These are phyloP conservation scores for Austroboletus festivus DNA, from an alignment of 768 basidiomycete species.

Conservation along the genomic window DNA sequence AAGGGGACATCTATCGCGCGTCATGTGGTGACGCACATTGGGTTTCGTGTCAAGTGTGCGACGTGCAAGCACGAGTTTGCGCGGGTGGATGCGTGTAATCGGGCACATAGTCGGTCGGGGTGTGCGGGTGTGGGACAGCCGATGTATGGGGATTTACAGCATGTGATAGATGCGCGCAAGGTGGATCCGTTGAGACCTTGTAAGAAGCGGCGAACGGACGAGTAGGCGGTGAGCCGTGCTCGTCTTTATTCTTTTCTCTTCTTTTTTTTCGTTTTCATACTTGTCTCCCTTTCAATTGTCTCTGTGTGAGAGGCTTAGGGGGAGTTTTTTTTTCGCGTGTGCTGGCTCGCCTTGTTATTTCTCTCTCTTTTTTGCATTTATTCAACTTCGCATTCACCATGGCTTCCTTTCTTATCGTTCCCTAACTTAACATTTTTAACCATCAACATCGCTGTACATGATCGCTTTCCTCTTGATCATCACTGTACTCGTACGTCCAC, in stretches of 20 bases:
- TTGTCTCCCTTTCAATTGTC: no score
- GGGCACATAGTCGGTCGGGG: constrained; percentile 31
- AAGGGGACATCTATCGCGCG: constrained; percentile 34
- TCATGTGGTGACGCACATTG: constrained; percentile 32
- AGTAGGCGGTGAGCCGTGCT: constrained; percentile 5
- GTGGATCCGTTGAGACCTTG: constrained; percentile 18
- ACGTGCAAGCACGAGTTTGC: constrained; percentile 33
- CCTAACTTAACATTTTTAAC: no score
- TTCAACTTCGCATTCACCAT: no score
- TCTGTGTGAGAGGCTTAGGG: no score
- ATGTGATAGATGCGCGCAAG: constrained; percentile 28
- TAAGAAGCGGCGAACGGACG: constrained; percentile 33
- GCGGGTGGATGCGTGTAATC: constrained; percentile 33
- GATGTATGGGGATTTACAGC: constrained; percentile 30
- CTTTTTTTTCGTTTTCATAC: no score
- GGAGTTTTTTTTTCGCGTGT: no score
- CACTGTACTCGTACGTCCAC: no score
- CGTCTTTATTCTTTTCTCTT: not conserved
- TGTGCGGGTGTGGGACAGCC: constrained; percentile 30
- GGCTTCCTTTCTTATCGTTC: no score
- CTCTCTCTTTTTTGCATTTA: not conserved
- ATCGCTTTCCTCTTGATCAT: no score
- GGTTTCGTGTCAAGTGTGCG: constrained; percentile 29
- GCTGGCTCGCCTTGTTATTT: not conserved
- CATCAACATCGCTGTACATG: no score